Conservation (phyloP, 108 stramenopile genomes). For the Stephanodiscus minutulus region DNA sequence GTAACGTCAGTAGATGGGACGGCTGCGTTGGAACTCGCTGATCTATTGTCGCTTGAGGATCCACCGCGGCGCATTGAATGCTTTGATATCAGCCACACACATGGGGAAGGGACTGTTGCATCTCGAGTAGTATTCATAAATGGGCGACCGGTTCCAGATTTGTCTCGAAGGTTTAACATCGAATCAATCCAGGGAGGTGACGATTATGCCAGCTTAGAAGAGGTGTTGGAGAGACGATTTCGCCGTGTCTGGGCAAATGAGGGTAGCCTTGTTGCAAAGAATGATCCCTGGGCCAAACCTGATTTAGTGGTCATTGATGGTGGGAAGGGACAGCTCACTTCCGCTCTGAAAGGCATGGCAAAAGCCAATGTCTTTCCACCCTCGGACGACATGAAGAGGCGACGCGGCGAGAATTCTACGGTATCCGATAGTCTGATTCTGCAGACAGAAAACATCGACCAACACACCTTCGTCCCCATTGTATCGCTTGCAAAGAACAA, state of each 20-base stretch:
- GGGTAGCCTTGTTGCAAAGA: slow-evolving; percentile 26
- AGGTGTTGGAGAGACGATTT: slow-evolving; percentile 70
- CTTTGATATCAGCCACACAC: slow-evolving; percentile 78
- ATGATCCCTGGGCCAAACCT: slow-evolving; percentile 63
- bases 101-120: slow-evolving; percentile 64
- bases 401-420: too few species aligned
- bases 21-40: slow-evolving; percentile 40
- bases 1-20: slow-evolving; percentile 50
- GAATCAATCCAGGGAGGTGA: slow-evolving; percentile 50
- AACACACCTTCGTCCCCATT: slow-evolving; percentile 38
- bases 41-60: slow-evolving; percentile 46
- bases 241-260: slow-evolving; percentile 33
- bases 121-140: slow-evolving; percentile 71
- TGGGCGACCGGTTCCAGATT: slow-evolving; percentile 52
- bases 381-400: neutral
- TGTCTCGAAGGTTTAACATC: slow-evolving; percentile 72
- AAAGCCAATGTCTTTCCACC: slow-evolving; percentile 39
- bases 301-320: slow-evolving; percentile 82
- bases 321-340: slow-evolving; percentile 72
- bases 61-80: slow-evolving; percentile 66
- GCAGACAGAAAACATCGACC: too few species aligned
- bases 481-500: slow-evolving; percentile 58
- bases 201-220: slow-evolving; percentile 74
- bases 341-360: slow-evolving; percentile 69
- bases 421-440: too few species aligned